Conservation (phyloP, 75 land plant genomes). For the Ceratopteris richardii region DNA sequence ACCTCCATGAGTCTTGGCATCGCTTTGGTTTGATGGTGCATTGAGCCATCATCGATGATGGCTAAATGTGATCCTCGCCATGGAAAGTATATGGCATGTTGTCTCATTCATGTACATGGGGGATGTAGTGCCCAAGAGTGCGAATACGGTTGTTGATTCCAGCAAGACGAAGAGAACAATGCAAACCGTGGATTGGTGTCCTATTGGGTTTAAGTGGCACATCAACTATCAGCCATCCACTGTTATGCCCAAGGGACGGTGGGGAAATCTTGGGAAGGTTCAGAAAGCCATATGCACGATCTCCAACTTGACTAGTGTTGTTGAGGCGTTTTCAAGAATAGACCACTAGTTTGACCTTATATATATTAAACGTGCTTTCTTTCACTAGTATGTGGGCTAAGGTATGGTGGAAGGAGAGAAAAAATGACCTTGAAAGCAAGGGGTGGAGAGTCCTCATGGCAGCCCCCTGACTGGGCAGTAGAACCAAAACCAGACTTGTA, state of each 20-base stretch:
- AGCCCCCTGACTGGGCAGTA: slow-evolving; percentile 99
- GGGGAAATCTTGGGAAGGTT: slow-evolving; percentile 52
- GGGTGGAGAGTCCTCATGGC: slow-evolving; percentile 84
- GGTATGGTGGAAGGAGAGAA: slow-evolving; percentile 64
- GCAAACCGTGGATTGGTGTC: slow-evolving; percentile 41
- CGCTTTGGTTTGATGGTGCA: slow-evolving; percentile 53
- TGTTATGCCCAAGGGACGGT: slow-evolving; percentile 52
- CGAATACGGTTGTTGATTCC: slow-evolving; percentile 49
- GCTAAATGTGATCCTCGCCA: slow-evolving; percentile 45
- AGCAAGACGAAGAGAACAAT: slow-evolving; percentile 54
- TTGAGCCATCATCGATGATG: slow-evolving; percentile 55
- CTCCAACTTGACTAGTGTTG: slow-evolving; percentile 41
- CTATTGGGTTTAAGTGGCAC: slow-evolving; percentile 48
- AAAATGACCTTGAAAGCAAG: too few relatives aligned
- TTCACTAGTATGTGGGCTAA: slow-evolving; percentile 65
- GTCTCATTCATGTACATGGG: slow-evolving; percentile 74
- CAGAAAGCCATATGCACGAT: slow-evolving; percentile 50
- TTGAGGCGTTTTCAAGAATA: slow-evolving; percentile 38
- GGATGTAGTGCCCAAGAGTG: slow-evolving; percentile 65
- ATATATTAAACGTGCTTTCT: slow-evolving; percentile 50
- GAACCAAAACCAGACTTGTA: slow-evolving; percentile 76
- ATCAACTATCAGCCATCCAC: slow-evolving; percentile 47
- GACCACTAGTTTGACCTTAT: slow-evolving; percentile 55
- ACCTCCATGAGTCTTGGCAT: too few relatives aligned
- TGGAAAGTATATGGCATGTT: slow-evolving; percentile 60